phyloP scores from a whole-genome alignment of 768 basidiomycete species.

The Daedaleopsis sinensis region DNA sequence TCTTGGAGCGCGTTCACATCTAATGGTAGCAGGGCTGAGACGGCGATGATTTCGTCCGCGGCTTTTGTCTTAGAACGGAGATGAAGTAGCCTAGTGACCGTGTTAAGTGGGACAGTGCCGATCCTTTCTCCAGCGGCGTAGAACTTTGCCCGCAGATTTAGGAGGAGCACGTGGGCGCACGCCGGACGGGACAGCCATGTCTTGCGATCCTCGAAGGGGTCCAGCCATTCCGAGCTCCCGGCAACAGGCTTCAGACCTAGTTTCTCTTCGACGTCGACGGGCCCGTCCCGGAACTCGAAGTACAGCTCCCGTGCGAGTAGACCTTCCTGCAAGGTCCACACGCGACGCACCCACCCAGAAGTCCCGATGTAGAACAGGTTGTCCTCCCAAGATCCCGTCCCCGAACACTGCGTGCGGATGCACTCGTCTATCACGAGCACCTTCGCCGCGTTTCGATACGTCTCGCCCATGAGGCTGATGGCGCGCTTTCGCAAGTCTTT shows the following conservation, averaged over 20 bases:
- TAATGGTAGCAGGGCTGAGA: slow-evolving; percentile 4
- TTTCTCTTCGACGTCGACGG: slow-evolving; percentile 5
- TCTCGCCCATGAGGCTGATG: slow-evolving; percentile 18
- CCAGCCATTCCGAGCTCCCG: background rate
- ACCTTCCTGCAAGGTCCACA: slow-evolving; percentile 20
- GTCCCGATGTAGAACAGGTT: slow-evolving; percentile 8
- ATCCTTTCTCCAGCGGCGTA: no score
- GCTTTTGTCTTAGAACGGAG: slow-evolving; percentile 7
- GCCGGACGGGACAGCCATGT: background rate
- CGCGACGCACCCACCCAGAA: slow-evolving; percentile 13
- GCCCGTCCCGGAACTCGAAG: slow-evolving; percentile 16
- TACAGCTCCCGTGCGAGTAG: slow-evolving; percentile 12
- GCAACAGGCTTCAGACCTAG: background rate
- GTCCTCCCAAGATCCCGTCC: slow-evolving; percentile 1
- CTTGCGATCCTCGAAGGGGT: no score
- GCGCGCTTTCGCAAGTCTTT: slow-evolving; percentile 6
- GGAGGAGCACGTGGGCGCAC: background rate
- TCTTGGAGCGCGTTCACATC: slow-evolving; percentile 5
- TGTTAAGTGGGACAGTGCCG: background rate
- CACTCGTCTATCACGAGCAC: slow-evolving; percentile 17
- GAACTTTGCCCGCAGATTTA: background rate
- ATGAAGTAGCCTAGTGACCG: slow-evolving; percentile 3
- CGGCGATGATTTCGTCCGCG: slow-evolving; percentile 15
- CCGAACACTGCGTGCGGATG: slow-evolving; percentile 15
- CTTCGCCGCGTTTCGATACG: slow-evolving; percentile 11